Evolutionary conservation across 306 rosid genomes (phyloP).

Genomic region (Acmispon strigosus): DNA sequence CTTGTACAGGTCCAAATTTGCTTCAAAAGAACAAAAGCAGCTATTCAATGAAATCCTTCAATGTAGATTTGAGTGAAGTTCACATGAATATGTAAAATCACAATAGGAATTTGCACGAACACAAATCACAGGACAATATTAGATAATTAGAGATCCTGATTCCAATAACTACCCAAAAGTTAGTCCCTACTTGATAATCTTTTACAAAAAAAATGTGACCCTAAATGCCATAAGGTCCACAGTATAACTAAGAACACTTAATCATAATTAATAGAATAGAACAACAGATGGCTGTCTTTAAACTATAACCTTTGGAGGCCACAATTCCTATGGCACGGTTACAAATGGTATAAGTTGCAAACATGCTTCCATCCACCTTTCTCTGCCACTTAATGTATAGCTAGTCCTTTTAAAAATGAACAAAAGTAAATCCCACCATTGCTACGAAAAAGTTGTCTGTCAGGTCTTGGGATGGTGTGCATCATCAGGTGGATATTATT

Average conservation of each 20-base stretch:
- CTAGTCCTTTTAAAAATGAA: neutral
- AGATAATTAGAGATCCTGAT: neutral
- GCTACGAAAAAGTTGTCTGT: neutral
- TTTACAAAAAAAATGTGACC: neutral
- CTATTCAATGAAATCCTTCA: conserved; percentile 9
- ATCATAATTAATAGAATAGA: neutral
- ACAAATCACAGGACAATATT: neutral
- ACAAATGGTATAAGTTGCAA: neutral
- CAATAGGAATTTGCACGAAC: neutral
- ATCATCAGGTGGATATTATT: neutral
- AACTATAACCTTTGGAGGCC: neutral
- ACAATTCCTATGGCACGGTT: neutral
- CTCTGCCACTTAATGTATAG: neutral
- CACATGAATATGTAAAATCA: neutral
- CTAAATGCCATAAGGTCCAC: neutral
- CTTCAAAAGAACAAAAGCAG: conserved; percentile 39
- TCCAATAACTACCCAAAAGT: neutral
- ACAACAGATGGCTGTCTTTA: neutral
- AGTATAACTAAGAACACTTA: neutral
- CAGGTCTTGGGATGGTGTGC: neutral
- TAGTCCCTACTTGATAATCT: neutral
- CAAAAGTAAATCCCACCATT: neutral
- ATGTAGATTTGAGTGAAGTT: neutral
- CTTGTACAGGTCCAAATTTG: conserved; percentile 97
- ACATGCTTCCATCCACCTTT: neutral